Conservation (phyloP, 345 rosid genomes). For the Sisymbrium altissimum region DNA sequence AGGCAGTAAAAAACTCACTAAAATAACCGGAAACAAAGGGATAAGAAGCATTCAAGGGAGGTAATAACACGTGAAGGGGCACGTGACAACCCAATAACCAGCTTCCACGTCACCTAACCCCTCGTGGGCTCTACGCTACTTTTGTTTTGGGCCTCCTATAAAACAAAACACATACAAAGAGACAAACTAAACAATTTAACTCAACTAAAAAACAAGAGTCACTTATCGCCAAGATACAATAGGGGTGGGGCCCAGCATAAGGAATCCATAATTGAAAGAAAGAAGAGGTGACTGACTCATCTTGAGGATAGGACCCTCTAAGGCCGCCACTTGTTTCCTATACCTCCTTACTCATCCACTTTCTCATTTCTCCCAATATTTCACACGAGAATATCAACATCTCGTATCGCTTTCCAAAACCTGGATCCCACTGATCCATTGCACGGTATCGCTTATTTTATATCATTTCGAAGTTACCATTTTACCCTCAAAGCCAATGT, state of each 20-base stretch:
- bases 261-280: slow-evolving; percentile 8
- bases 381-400: neutral
- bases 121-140: slow-evolving; percentile 10
- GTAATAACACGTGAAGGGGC: slow-evolving; percentile 8
- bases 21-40: slow-evolving; percentile 6
- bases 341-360: neutral
- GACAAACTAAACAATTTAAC: slow-evolving; percentile 1
- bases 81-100: neutral
- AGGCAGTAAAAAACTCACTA: neutral
- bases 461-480: neutral
- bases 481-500: neutral
- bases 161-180: slow-evolving; percentile 9
- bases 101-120: slow-evolving; percentile 9
- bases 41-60: slow-evolving; percentile 8
- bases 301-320: slow-evolving; percentile 21
- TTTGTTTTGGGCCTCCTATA: slow-evolving; percentile 3
- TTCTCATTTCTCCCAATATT: neutral
- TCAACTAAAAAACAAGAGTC: neutral
- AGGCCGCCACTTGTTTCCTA: slow-evolving; percentile 16
- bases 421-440: slow-evolving; percentile 22
- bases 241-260: neutral
- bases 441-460: slow-evolving; percentile 24
- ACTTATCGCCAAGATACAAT: neutral
- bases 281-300: slow-evolving; percentile 28
- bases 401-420: slow-evolving; percentile 14